phyloP scores from a whole-genome alignment of 345 rosid genomes.

The Brassica juncea region DNA sequence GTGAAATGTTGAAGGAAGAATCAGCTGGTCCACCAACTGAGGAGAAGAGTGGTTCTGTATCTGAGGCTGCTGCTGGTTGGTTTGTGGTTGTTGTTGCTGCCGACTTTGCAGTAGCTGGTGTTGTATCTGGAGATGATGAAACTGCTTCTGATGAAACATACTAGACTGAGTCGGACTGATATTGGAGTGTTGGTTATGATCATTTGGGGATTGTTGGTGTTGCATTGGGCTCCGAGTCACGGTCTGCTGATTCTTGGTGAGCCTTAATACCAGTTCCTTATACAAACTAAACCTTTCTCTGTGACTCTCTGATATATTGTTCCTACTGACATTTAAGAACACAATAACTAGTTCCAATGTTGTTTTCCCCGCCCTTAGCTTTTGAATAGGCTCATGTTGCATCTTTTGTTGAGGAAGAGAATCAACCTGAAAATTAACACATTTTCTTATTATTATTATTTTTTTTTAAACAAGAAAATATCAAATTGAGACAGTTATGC shows the following conservation, averaged over 20 bases:
- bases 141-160: slow-evolving; percentile 46
- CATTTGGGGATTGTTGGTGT: slow-evolving; percentile 49
- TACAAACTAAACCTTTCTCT: slow-evolving; percentile 41
- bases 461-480: background rate
- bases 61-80: slow-evolving; percentile 53
- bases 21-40: slow-evolving; percentile 75
- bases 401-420: slow-evolving; percentile 38
- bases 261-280: slow-evolving; percentile 37
- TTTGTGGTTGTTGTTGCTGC: slow-evolving; percentile 35
- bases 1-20: slow-evolving; percentile 43
- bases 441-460: background rate
- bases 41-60: slow-evolving; percentile 70
- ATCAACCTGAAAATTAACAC: slow-evolving; percentile 37
- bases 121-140: slow-evolving; percentile 51
- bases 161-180: slow-evolving; percentile 52
- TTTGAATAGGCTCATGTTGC: slow-evolving; percentile 29
- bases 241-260: slow-evolving; percentile 21
- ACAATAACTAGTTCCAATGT: slow-evolving; percentile 27
- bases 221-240: slow-evolving; percentile 32
- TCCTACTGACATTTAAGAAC: slow-evolving; percentile 37
- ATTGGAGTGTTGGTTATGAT: slow-evolving; percentile 41
- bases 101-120: slow-evolving; percentile 47
- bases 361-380: slow-evolving; percentile 25
- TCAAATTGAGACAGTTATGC: background rate
- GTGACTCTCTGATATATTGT: slow-evolving; percentile 27